phyloP scores from a whole-genome alignment of 1,284 basidiomycete genomes.

The Melampsora occidentalis region DNA sequence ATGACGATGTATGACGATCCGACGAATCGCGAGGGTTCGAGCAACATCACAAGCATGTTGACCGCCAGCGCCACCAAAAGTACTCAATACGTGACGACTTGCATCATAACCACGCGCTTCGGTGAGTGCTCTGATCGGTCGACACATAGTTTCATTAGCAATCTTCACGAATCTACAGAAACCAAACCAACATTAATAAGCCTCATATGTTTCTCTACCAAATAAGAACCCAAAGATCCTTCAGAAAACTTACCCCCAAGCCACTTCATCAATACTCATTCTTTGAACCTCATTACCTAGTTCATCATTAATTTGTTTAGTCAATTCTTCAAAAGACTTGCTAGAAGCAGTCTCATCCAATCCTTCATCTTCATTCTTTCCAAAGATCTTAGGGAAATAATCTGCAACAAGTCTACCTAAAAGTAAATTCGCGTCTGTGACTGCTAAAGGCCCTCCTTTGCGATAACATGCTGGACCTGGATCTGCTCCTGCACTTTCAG shows the following conservation, averaged over 20 bases:
- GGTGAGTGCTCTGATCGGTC: conserved; percentile 85
- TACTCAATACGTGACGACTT: conserved; percentile 75
- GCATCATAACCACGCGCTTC: conserved; percentile 84
- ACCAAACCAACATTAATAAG: background rate
- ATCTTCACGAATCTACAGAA: conserved; percentile 32
- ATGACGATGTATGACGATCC: conserved; percentile 78
- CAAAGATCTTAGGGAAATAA: conserved; percentile 70
- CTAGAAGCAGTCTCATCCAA: conserved; percentile 70
- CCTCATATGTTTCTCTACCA: conserved; percentile 74
- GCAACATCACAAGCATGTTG: conserved; percentile 88
- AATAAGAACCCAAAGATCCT: conserved; percentile 28
- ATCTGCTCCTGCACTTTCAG: conserved; percentile 76
- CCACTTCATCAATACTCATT: conserved; percentile 76
- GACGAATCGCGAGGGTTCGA: conserved; percentile 73
- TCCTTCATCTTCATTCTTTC: conserved; percentile 75
- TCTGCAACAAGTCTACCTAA: conserved; percentile 77
- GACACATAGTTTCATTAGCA: conserved; percentile 65
- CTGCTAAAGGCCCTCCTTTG: conserved; percentile 77
- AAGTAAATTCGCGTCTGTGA: conserved; percentile 81
- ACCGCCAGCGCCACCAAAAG: conserved; percentile 86
- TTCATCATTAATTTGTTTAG: conserved; percentile 66
- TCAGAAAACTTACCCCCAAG: conserved; percentile 64
- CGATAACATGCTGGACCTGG: conserved; percentile 75
- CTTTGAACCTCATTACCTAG: conserved; percentile 57
- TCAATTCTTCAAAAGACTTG: conserved; percentile 65